Evolutionary conservation across 257 asterid genomes (phyloP).

Genomic region (Fraxinus americana): DNA sequence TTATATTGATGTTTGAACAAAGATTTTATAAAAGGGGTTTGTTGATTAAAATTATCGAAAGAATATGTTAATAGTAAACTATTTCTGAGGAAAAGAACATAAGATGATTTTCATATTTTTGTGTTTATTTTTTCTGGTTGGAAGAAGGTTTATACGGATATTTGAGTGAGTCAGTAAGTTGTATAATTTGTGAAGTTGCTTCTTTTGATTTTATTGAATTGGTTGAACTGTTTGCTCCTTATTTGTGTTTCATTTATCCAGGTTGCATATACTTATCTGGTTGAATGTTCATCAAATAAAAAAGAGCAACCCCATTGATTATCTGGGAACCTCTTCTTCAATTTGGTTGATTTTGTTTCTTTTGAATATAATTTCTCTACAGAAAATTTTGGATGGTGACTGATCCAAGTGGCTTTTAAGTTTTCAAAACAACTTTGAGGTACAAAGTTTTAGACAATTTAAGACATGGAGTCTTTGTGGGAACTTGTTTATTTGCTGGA

Average conservation of each 20-base stretch:
- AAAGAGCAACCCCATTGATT: not conserved
- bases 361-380: not conserved
- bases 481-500: slow-evolving; percentile 75
- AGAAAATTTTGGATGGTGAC: not conserved
- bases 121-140: not conserved
- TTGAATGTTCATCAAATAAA: slow-evolving; percentile 11
- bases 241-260: slow-evolving; percentile 17
- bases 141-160: not conserved
- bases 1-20: not conserved
- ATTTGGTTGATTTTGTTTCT: not conserved
- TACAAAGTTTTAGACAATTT: slow-evolving; percentile 16
- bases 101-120: not conserved
- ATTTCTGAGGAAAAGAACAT: not conserved
- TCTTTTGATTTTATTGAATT: not conserved
- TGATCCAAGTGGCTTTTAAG: slow-evolving; percentile 18
- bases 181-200: slow-evolving; percentile 4
- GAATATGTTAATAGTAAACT: not conserved
- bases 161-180: not conserved
- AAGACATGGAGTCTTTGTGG: slow-evolving; percentile 73
- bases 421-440: slow-evolving; percentile 7
- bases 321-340: not conserved
- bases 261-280: slow-evolving; percentile 26
- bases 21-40: not conserved
- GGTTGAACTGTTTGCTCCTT: slow-evolving; percentile 1
- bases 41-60: not conserved